Conservation (phyloP, 2,329 filamentous ascomycete genomes). For the Hymenoscyphus infarciens region DNA sequence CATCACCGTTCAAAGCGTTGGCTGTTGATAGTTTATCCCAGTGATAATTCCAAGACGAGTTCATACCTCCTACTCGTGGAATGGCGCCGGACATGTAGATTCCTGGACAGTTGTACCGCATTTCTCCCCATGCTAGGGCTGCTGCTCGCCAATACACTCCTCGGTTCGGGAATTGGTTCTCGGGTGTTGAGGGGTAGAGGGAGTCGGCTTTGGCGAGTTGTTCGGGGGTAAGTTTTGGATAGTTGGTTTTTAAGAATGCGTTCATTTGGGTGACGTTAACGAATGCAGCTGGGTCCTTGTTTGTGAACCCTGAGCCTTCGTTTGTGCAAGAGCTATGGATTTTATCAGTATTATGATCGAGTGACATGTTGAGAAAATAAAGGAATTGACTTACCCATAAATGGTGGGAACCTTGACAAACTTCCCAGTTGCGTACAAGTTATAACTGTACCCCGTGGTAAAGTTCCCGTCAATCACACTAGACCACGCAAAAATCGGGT, state of each 20-base stretch:
- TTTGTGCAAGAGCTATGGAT: slow-evolving; percentile 52
- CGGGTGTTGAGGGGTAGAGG: slow-evolving; percentile 48
- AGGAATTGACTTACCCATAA: slow-evolving; percentile 34
- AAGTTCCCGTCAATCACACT: slow-evolving; percentile 54
- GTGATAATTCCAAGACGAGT: slow-evolving; percentile 62
- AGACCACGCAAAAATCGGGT: slow-evolving; percentile 51
- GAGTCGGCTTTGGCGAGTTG: slow-evolving; percentile 51
- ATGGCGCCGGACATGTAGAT: slow-evolving; percentile 44
- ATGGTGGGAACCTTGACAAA: slow-evolving; percentile 54
- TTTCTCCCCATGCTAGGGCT: slow-evolving; percentile 58
- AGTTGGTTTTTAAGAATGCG: slow-evolving; percentile 55
- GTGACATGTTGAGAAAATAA: neutral
- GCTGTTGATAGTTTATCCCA: slow-evolving; percentile 57
- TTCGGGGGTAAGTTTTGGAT: slow-evolving; percentile 48
- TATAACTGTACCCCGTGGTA: slow-evolving; percentile 48
- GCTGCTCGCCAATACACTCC: slow-evolving; percentile 57
- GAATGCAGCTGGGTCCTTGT: slow-evolving; percentile 42
- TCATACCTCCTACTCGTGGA: slow-evolving; percentile 35
- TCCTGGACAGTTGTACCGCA: slow-evolving; percentile 62
- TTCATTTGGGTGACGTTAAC: slow-evolving; percentile 47
- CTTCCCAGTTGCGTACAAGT: slow-evolving; percentile 44
- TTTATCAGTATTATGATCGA: neutral
- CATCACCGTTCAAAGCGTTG: slow-evolving; percentile 51
- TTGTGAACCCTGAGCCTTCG: slow-evolving; percentile 60
- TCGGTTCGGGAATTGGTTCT: slow-evolving; percentile 41